Evolutionary conservation across 1,139 yeast species (phyloP), one percentile per base, ranked within the genome.

Genomic region (Hyphopichia khmerensis): DNA sequence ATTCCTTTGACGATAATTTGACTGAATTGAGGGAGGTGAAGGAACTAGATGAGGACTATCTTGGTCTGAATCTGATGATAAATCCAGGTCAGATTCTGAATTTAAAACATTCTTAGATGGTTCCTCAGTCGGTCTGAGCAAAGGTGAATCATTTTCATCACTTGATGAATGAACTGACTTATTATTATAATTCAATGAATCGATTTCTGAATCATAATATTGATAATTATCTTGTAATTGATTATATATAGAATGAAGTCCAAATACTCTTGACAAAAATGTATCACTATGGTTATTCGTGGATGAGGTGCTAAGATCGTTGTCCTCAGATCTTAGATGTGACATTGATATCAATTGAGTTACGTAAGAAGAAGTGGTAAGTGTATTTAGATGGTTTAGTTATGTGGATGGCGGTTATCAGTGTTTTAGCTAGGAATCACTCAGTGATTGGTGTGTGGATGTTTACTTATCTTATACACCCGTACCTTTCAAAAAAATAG

Each of bases 201-300:
- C 65, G 39, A 55, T 57, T 34, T 68, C 72, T 33, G 72, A 72
- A 47, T 66, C 74, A 39, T 67, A 68, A 52, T 64, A 68, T 34
- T 62, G 72, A 50, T 68, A 65, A 46, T 66, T 68, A 31, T 69
- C 72, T 35, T 66, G 64, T 29, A 64, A 62, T 53, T 62, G 79
- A 54, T 64, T 69, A 57, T 64, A 75, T 23, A 75, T 67, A 11
- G 82, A 77, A 49, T 76, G 77, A 41, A 77, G 61, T 2, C 82
- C 83, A 54, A 79, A 77, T 34, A 79, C 80, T 35, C 84, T 63
- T 16, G 82, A 77, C 45, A 79, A 66, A 50, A 79, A 79, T 9
- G 84, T 79, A 50, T 77, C 81, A 47, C 63, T 67, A 34, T 36
- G 16, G 5, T 23, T 19, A 17, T 13, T 8, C 11, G 11, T 11